phyloP scores from a whole-genome alignment of 1,284 basidiomycete genomes.

The Irpex lacteus region DNA sequence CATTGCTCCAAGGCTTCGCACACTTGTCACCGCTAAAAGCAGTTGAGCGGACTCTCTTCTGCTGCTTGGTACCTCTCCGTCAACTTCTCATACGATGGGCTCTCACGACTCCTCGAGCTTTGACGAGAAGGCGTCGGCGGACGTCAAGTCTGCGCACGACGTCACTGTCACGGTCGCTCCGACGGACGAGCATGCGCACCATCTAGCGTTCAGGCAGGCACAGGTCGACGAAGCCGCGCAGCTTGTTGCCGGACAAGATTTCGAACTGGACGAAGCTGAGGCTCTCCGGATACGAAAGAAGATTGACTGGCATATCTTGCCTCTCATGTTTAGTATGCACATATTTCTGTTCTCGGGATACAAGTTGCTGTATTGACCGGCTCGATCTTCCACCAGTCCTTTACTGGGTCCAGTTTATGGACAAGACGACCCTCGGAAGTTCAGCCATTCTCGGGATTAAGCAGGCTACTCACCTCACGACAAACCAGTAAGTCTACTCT shows the following conservation, averaged over 20 bases:
- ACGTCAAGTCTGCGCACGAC: background rate
- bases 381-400: conserved; percentile 23
- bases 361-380: background rate
- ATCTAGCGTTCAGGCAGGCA: conserved; percentile 15
- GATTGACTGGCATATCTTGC: conserved; percentile 64
- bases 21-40: background rate
- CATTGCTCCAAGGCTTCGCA: background rate
- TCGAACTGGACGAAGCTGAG: conserved; percentile 47
- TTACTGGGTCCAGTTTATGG: conserved; percentile 71
- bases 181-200: conserved; percentile 3
- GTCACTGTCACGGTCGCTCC: background rate
- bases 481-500: conserved; percentile 24
- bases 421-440: conserved; percentile 69
- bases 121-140: background rate
- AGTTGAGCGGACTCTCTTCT: background rate
- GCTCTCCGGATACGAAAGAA: conserved; percentile 53
- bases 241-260: conserved; percentile 40
- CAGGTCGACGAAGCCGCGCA: conserved; percentile 57
- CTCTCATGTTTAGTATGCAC: conserved; percentile 67
- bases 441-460: conserved; percentile 68
- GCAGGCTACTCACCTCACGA: conserved; percentile 28
- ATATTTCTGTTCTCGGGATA: background rate
- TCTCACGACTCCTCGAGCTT: background rate
- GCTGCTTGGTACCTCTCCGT: background rate
- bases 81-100: background rate